phyloP scores from a whole-genome alignment of 148 eudicot genomes.

The Fagopyrum esculentum region DNA sequence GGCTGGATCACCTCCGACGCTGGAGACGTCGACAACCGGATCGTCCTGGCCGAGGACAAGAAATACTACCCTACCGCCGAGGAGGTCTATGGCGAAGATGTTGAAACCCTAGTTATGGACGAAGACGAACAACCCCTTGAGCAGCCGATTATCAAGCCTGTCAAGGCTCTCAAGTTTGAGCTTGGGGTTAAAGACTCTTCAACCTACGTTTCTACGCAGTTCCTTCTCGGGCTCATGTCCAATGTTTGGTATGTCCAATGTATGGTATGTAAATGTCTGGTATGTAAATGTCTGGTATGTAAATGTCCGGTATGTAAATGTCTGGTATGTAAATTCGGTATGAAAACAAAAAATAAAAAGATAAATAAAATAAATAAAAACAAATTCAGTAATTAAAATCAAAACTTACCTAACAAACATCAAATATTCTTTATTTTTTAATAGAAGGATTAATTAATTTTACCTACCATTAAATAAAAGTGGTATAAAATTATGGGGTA shows the following conservation, averaged over 20 bases:
- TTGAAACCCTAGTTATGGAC: conserved; percentile 94
- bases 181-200: conserved; percentile 87
- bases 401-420: too few species aligned
- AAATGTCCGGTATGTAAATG: too few species aligned
- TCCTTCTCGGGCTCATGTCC: conserved; percentile 77
- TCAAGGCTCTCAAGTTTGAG: conserved; percentile 75
- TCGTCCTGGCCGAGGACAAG: conserved; percentile 88
- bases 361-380: too few species aligned
- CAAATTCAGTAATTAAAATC: too few species aligned
- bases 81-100: conserved; percentile 97
- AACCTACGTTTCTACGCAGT: conserved; percentile 93
- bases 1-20: conserved; percentile 19
- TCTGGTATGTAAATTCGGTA: too few species aligned
- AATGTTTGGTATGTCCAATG: conserved; percentile 18
- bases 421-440: too few species aligned
- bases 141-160: conserved; percentile 77
- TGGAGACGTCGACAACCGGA: conserved; percentile 70
- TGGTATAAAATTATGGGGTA: too few species aligned
- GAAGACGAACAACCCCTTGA: conserved; percentile 95
- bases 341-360: too few species aligned
- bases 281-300: too few species aligned
- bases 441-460: too few species aligned
- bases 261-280: too few species aligned
- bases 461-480: too few species aligned
- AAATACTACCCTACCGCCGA: conserved; percentile 96